Evolutionary conservation across 2,329 filamentous ascomycete genomes (phyloP).

Genomic region (Aspergillus unguis): DNA sequence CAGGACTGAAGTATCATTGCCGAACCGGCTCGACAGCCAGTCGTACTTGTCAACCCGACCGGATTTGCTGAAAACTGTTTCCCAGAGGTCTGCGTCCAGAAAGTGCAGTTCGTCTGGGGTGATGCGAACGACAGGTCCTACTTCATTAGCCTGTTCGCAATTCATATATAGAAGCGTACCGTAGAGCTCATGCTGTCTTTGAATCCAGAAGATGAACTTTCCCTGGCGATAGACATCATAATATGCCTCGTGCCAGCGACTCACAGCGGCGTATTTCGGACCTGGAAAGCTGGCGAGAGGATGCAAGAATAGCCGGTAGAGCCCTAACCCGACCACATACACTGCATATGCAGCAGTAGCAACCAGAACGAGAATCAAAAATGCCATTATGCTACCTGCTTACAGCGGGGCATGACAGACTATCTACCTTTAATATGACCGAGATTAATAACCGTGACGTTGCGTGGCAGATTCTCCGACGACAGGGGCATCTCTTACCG

Average conservation of each 20-base stretch:
- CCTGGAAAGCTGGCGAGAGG: slow-evolving; percentile 16
- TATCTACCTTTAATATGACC: no score
- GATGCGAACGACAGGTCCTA: slow-evolving; percentile 19
- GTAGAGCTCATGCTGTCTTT: slow-evolving; percentile 14
- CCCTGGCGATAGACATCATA: slow-evolving; percentile 15
- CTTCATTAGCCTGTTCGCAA: neutral
- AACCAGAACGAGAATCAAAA: no score
- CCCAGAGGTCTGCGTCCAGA: slow-evolving; percentile 15
- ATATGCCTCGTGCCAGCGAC: slow-evolving; percentile 17
- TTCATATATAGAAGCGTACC: slow-evolving; percentile 2
- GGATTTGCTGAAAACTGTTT: slow-evolving; percentile 15
- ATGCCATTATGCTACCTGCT: no score
- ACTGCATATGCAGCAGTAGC: neutral
- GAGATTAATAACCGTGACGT: no score
- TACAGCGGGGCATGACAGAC: no score
- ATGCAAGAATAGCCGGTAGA: slow-evolving; percentile 15
- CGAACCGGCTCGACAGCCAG: slow-evolving; percentile 14
- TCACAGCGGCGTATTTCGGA: slow-evolving; percentile 14
- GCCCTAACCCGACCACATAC: slow-evolving; percentile 3
- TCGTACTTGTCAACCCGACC: slow-evolving; percentile 15
- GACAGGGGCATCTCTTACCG: no score
- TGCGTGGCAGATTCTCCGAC: no score
- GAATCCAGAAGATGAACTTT: slow-evolving; percentile 17
- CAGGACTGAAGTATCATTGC: slow-evolving; percentile 14
- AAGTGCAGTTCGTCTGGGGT: slow-evolving; percentile 17